Conservation (phyloP, 1,284 basidiomycete genomes). For the Fomitopsis palustris region DNA sequence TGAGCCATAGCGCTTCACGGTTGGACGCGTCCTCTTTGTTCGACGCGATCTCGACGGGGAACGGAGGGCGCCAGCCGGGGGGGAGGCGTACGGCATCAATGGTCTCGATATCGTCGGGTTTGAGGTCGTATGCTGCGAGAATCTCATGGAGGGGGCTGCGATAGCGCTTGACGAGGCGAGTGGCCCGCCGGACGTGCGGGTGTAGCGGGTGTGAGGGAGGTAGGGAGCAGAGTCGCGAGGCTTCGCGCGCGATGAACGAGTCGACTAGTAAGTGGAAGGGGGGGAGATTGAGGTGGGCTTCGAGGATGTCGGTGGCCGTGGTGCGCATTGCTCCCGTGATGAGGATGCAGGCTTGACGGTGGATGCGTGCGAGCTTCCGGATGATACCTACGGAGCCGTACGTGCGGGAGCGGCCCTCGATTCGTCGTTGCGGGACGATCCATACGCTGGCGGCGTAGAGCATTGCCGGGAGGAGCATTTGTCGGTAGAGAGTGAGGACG, state of each 20-base stretch:
- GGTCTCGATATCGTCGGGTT: conserved; percentile 10
- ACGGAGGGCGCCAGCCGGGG: conserved; percentile 10
- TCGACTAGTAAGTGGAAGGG: conserved; percentile 28
- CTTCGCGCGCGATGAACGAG: conserved; percentile 22
- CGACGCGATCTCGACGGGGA: conserved; percentile 1
- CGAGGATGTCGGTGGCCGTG: conserved; percentile 29
- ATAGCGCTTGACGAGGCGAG: conserved; percentile 11
- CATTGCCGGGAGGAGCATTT: conserved; percentile 31
- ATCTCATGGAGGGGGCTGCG: conserved; percentile 19
- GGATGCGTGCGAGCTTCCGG: conserved; percentile 21
- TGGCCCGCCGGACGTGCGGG: conserved; percentile 9
- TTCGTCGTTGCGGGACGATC: conserved; percentile 20
- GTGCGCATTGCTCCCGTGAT: conserved; percentile 34
- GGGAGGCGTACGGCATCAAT: conserved; percentile 11
- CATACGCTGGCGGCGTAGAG: conserved; percentile 35
- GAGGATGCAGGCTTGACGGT: conserved; percentile 27
- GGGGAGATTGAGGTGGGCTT: conserved; percentile 29
- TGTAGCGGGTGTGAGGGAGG: conserved; percentile 30
- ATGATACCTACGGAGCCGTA: conserved; percentile 13
- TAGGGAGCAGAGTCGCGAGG: conserved; percentile 29
- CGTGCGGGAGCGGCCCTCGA: conserved; percentile 3
- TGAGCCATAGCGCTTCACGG: neutral
- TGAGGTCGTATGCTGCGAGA: conserved; percentile 12
- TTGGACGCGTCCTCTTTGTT: conserved; percentile 10
- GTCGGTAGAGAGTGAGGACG: conserved; percentile 23